Conservation (phyloP, 129 eudicot species). For the Flaveria trinervia region DNA sequence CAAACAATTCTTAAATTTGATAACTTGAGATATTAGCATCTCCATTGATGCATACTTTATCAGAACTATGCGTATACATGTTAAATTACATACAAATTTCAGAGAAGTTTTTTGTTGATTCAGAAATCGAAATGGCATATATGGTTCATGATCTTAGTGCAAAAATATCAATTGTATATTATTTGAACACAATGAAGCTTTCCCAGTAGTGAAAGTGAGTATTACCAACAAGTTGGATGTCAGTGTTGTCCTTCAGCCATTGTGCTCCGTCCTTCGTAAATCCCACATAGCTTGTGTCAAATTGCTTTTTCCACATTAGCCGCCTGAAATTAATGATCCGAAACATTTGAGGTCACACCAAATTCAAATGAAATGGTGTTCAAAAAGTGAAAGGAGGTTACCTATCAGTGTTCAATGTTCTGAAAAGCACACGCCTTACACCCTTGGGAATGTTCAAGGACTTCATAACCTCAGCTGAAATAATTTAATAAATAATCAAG, state of each 20-base stretch:
- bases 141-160: background rate
- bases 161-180: background rate
- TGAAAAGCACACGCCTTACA: slow-evolving; percentile 62
- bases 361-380: background rate
- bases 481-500: background rate
- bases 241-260: slow-evolving; percentile 65
- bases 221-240: slow-evolving; percentile 68
- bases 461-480: slow-evolving; percentile 61
- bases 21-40: background rate
- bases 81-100: background rate
- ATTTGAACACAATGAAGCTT: background rate
- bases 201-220: background rate
- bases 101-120: background rate
- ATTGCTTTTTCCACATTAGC: slow-evolving; percentile 48
- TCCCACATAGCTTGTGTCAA: slow-evolving; percentile 57
- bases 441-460: slow-evolving; percentile 56
- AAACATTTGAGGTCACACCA: background rate
- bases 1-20: background rate
- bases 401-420: slow-evolving; percentile 67
- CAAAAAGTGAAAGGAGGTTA: slow-evolving; percentile 11
- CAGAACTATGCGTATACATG: background rate
- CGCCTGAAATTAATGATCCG: slow-evolving; percentile 32
- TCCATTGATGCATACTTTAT: background rate
- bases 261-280: slow-evolving; percentile 61
- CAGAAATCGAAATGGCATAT: background rate